phyloP scores from a whole-genome alignment of 805 yeast species.

The Kluyveromyces dobzhanskii region DNA sequence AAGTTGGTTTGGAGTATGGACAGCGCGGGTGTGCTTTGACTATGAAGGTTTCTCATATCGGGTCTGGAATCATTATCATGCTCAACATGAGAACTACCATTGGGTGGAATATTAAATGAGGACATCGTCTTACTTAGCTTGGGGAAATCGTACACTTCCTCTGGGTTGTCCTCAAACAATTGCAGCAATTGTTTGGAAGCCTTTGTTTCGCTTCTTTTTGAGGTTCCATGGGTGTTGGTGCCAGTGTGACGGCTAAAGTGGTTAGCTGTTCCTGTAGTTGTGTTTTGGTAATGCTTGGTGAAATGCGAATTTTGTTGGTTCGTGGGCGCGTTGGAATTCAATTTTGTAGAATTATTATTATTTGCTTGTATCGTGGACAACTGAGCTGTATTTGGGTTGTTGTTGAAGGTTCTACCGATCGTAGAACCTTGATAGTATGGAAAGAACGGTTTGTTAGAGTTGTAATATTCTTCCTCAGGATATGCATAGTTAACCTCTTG shows the following conservation, averaged over 20 bases:
- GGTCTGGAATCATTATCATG: constrained; percentile 12
- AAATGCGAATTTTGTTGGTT: constrained; percentile 2
- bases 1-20: constrained; percentile 25
- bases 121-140: constrained; percentile 10
- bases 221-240: constrained; percentile 27
- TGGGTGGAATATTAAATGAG: constrained; percentile 4
- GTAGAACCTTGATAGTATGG: constrained; percentile 24
- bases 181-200: constrained; percentile 69
- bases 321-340: neutral
- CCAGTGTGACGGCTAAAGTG: constrained; percentile 15
- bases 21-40: constrained; percentile 24
- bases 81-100: neutral
- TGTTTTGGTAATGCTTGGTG: constrained; percentile 11
- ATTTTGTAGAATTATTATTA: constrained; percentile 6
- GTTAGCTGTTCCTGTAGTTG: constrained; percentile 14
- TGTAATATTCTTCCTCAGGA: constrained; percentile 26
- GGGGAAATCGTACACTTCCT: constrained; percentile 15
- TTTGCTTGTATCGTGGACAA: constrained; percentile 9
- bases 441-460: constrained; percentile 18
- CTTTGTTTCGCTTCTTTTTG: constrained; percentile 17
- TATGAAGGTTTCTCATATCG: constrained; percentile 14
- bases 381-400: constrained; percentile 6
- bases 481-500: constrained; percentile 25
- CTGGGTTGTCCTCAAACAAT: constrained; percentile 48
- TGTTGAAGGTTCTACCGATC: constrained; percentile 18